phyloP scores from a whole-genome alignment of 257 asterid genomes.

The Primulina huaijiensis region DNA sequence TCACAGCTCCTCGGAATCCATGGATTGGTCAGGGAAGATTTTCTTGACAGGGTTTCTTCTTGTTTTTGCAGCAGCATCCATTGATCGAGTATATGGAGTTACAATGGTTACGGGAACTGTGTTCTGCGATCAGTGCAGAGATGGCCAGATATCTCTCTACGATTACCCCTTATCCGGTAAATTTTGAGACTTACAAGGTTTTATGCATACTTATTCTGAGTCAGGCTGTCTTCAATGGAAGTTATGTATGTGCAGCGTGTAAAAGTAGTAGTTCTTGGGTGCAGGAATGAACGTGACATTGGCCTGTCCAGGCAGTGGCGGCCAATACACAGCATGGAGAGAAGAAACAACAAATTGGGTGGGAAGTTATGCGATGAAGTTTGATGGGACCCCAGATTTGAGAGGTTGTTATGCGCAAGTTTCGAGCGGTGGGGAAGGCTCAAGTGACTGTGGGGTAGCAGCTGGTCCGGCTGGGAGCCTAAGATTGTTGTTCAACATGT shows the following conservation, averaged over 20 bases:
- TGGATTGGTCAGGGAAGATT: conserved; percentile 50
- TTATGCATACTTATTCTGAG: background rate
- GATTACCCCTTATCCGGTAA: conserved; percentile 79
- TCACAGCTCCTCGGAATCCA: conserved; percentile 27
- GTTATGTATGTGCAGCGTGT: background rate
- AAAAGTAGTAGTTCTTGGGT: background rate
- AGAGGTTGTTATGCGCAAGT: conserved; percentile 64
- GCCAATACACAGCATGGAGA: conserved; percentile 48
- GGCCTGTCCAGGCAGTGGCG: conserved; percentile 75
- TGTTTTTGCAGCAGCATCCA: conserved; percentile 39
- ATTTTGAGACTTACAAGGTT: background rate
- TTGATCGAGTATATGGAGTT: conserved; percentile 48
- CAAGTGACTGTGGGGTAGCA: conserved; percentile 50
- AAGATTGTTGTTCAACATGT: conserved; percentile 53
- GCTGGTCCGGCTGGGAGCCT: conserved; percentile 56
- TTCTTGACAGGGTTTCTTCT: conserved; percentile 48
- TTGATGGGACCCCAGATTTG: conserved; percentile 71
- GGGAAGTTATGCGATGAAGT: conserved; percentile 61
- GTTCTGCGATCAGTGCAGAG: conserved; percentile 95
- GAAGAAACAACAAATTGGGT: conserved; percentile 76
- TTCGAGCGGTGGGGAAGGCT: conserved; percentile 42
- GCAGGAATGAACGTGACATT: conserved; percentile 71
- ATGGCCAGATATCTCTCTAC: conserved; percentile 69
- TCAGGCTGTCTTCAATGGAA: too few species aligned
- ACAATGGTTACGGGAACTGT: conserved; percentile 75